Evolutionary conservation across 352 stramenopile genomes (phyloP).

Genomic region (Globisporangium barbulae): DNA sequence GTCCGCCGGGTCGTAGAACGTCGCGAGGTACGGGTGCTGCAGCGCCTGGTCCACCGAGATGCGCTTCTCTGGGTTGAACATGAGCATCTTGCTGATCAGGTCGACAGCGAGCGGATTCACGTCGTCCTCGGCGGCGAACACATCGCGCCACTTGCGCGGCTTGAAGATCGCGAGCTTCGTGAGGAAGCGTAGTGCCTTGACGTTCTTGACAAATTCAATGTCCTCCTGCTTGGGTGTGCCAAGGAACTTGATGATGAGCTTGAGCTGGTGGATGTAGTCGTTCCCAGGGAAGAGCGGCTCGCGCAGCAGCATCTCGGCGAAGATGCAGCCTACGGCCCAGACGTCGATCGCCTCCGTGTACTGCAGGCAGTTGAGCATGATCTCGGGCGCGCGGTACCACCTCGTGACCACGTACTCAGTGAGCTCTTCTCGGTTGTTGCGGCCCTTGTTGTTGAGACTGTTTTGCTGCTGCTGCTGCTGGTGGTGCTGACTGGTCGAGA

Average conservation of each 20-base stretch:
- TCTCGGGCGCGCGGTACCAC: conserved; percentile 18
- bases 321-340: conserved; percentile 97
- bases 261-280: conserved; percentile 84
- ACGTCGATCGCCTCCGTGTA: conserved; percentile 94
- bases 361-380: conserved; percentile 94
- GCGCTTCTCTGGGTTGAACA: conserved; percentile 71
- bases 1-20: conserved; percentile 87
- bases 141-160: conserved; percentile 62
- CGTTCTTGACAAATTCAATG: conserved; percentile 84
- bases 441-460: not conserved
- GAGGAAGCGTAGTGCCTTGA: conserved; percentile 90
- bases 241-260: conserved; percentile 74
- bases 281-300: conserved; percentile 95
- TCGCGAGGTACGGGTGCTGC: conserved; percentile 63
- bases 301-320: conserved; percentile 95
- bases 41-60: conserved; percentile 60
- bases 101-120: conserved; percentile 54
- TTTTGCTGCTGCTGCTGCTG: conserved; percentile 68
- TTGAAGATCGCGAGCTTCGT: conserved; percentile 72
- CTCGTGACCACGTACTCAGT: conserved; percentile 13
- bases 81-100: conserved; percentile 59
- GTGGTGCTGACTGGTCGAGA: conserved; percentile 45
- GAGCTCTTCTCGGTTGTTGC: conserved; percentile 38
- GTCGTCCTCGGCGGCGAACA: conserved; percentile 39
- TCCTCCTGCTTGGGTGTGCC: conserved; percentile 74